These are phyloP conservation scores for Mitragyna speciosa DNA, from an alignment of 257 asterid genomes.

Conservation along the genomic window DNA sequence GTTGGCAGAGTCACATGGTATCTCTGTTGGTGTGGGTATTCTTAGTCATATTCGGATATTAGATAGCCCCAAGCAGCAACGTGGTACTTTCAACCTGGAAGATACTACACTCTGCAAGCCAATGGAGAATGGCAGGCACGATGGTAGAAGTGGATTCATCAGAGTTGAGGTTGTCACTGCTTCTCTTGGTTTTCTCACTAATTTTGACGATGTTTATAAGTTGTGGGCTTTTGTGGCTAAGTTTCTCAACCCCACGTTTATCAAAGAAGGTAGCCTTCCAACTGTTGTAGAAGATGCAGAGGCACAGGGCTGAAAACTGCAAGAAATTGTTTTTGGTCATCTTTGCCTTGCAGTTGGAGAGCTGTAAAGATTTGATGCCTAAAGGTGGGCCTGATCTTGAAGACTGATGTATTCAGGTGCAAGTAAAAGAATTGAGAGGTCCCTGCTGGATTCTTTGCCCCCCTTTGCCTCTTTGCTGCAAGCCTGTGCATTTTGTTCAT, in stretches of 20 bases:
- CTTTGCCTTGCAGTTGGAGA: slow-evolving; percentile 8
- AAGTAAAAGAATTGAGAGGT: slow-evolving; percentile 26
- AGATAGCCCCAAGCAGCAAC: slow-evolving; percentile 59
- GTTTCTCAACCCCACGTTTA: slow-evolving; percentile 79
- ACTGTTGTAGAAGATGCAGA: slow-evolving; percentile 75
- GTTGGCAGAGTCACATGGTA: slow-evolving; percentile 69
- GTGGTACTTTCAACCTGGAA: slow-evolving; percentile 50
- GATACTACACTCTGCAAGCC: slow-evolving; percentile 90
- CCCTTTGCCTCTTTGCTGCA: slow-evolving; percentile 46
- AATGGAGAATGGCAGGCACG: slow-evolving; percentile 71
- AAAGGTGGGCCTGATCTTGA: slow-evolving; percentile 8
- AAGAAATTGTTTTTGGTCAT: slow-evolving; percentile 2
- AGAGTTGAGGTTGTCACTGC: slow-evolving; percentile 98
- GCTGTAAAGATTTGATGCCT: slow-evolving; percentile 25
- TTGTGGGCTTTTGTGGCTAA: slow-evolving; percentile 95
- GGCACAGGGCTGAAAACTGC: slow-evolving; percentile 31
- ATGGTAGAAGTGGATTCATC: slow-evolving; percentile 72
- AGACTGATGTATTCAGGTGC: slow-evolving; percentile 18
- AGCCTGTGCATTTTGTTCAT: slow-evolving; percentile 51
- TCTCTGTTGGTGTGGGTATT: slow-evolving; percentile 85
- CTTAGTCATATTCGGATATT: slow-evolving; percentile 79
- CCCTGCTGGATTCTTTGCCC: slow-evolving; percentile 36
- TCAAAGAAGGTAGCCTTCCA: slow-evolving; percentile 69
- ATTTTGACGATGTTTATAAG: slow-evolving; percentile 92
- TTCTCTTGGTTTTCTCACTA: slow-evolving; percentile 81